Base-by-base conservation (phyloP, 768 basidiomycete genomes). In the Wakefieldia striispora region DNA sequence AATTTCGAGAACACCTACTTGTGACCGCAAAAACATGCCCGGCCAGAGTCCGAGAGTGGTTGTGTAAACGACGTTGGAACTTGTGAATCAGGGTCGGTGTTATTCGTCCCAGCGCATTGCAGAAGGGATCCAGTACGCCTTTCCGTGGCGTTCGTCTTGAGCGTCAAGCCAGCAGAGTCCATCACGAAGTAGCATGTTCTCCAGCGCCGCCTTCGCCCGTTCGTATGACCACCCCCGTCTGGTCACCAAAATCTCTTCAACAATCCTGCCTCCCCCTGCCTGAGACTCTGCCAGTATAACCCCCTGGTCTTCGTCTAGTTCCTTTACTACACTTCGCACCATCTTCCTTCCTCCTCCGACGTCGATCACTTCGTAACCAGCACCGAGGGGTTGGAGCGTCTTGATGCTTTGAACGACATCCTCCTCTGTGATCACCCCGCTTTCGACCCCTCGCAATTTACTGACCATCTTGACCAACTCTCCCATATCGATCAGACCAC, bases 161-260 rank as follows among this genome's bases (percentile, higher is more conserved):
- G 91, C 86, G 61, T 99, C 97, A 26, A 98, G 63, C 97, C 97
- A 99, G 50, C 91, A 95, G 21, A 95, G 72, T 1, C 95, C 95
- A 54, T 98, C 94, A 23, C 87, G 77, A 53, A 91, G 75, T 13
- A 95, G 78, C 84, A 95, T 94, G 54, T 95, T 94, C 59, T 93
- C 86, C 59, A 98, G 67, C 2, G 87, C 94, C 11, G 82, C 77
- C 41, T 77, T 74, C 4, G 89, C 86, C 23, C 97, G 78, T 31
- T 88, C 88, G 42, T 76, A 67, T 2, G 82, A 81, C 97, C 97
- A 99, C 5, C 83, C 85, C 14, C 80, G 81, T 45, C 76, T 67
- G 26, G 64, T 60, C 39, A 86, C 77, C 23, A 95, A 69, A 34
- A 75, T 67, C 16, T 81, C 78, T 57, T 86, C 83, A 0, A 81